A percentile compares a stretch with the other conserved stretches of the same genome.
phyloP scores from a whole-genome alignment of 495 filamentous ascomycete genomes.

The Aspergillus sclerotiicarbonarius region DNA sequence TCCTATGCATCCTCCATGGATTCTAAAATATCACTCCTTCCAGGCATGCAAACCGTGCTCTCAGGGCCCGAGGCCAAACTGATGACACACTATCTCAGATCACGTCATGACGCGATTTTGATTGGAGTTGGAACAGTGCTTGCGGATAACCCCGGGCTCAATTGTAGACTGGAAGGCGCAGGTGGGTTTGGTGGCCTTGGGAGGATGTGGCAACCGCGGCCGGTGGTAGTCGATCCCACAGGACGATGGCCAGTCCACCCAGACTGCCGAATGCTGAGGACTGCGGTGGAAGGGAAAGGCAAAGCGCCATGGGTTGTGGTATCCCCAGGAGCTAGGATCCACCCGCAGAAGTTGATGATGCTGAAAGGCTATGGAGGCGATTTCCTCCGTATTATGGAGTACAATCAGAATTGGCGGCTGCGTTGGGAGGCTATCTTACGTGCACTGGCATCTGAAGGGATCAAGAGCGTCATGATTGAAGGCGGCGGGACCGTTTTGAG shows the following conservation, averaged over 20 bases:
- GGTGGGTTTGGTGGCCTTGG: slow-evolving; percentile 52
- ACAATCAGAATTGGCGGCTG: slow-evolving; percentile 49
- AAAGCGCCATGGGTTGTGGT: slow-evolving; percentile 70
- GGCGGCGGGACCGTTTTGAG: slow-evolving; percentile 79
- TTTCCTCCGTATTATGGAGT: slow-evolving; percentile 48
- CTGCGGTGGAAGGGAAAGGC: slow-evolving; percentile 65
- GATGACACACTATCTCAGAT: slow-evolving; percentile 88
- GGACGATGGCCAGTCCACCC: slow-evolving; percentile 63
- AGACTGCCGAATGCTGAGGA: slow-evolving; percentile 59
- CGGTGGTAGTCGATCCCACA: slow-evolving; percentile 74
- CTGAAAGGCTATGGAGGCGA: slow-evolving; percentile 51
- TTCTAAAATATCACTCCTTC: slow-evolving; percentile 67
- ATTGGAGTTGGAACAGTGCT: slow-evolving; percentile 81
- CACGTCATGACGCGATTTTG: slow-evolving; percentile 78
- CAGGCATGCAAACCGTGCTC: slow-evolving; percentile 72
- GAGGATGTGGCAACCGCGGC: slow-evolving; percentile 66
- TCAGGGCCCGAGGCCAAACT: slow-evolving; percentile 80
- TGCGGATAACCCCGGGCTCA: slow-evolving; percentile 81
- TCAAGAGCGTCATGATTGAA: slow-evolving; percentile 85
- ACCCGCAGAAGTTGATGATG: slow-evolving; percentile 44
- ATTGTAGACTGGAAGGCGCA: slow-evolving; percentile 65
- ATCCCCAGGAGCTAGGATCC: slow-evolving; percentile 47
- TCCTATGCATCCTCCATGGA: slow-evolving; percentile 93
- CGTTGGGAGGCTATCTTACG: slow-evolving; percentile 63
- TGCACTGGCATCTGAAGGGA: slow-evolving; percentile 54